Percentiles rank a stretch among this genome's conserved stretches.
Evolutionary conservation across 2,329 filamentous ascomycete genomes (phyloP).

Genomic region (Pezicula neosporulosa): DNA sequence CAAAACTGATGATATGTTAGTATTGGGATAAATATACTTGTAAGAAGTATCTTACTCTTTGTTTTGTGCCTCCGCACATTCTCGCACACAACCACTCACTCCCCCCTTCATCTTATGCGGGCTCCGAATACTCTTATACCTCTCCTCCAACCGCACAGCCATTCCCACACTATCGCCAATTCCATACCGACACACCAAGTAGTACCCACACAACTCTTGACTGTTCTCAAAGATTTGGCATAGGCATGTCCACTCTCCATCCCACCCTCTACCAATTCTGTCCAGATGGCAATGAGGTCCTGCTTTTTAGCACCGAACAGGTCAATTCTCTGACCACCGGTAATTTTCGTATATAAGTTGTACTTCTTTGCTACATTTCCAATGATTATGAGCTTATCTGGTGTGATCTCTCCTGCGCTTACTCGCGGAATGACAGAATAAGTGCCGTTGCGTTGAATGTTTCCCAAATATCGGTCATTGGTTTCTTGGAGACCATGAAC

Average conservation of each 20-base stretch:
- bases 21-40: neutral
- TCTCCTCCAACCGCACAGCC: conserved; percentile 82
- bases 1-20: conserved; percentile 55
- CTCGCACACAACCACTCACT: conserved; percentile 86
- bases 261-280: conserved; percentile 72
- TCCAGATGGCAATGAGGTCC: conserved; percentile 80
- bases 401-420: conserved; percentile 81
- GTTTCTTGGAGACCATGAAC: conserved; percentile 81
- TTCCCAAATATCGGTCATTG: conserved; percentile 83
- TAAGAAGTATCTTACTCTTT: conserved; percentile 63
- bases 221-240: conserved; percentile 81
- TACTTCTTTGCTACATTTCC: conserved; percentile 83
- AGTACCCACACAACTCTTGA: conserved; percentile 88
- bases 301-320: conserved; percentile 90
- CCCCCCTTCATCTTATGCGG: conserved; percentile 92
- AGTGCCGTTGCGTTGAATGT: conserved; percentile 88
- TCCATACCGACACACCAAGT: conserved; percentile 88
- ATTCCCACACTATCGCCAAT: conserved; percentile 89
- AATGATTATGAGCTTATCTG: conserved; percentile 79
- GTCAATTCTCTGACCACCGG: conserved; percentile 86
- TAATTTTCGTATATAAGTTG: conserved; percentile 85
- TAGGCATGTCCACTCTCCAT: conserved; percentile 92
- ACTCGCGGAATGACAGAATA: conserved; percentile 86
- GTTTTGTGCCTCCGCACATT: conserved; percentile 88
- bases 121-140: conserved; percentile 86